Evolutionary conservation across 352 stramenopile species (phyloP), one percentile per base, ranked within the genome.

Genomic region (Globisporangium carolinianum): DNA sequence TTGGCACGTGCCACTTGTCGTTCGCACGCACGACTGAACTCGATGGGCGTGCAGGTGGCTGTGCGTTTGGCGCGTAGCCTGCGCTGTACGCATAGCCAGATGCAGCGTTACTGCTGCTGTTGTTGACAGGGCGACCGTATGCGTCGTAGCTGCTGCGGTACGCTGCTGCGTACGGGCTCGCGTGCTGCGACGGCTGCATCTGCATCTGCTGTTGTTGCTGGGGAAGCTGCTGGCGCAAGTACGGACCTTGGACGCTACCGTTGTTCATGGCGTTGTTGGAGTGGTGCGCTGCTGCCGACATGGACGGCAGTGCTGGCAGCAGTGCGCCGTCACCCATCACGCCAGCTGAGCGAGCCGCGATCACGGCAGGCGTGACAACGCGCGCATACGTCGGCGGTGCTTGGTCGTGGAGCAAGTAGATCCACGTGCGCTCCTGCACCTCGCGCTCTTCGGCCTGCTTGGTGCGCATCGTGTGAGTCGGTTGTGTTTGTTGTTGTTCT

Each of bases 341-440:
- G 47, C 52, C 52, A 5, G 51, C 32, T 15, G 58, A 58, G 39
- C 58, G 58, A 46, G 53, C 53, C 1, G 60, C 60, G 15, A 66
- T 53, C 35, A 66, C 54, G 6, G 60, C 58, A 4, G 58, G 58
- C 15, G 58, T 64, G 37, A 64, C 58, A 52, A 55, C 15, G 15
- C 52, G 52, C 46, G 51, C 37, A 38, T 39, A 37, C 8, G 51
- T 60, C 24, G 64, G 50, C 17, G 53, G 59, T 18, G 60, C 39
- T 36, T 61, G 47, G 47, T 71, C 63, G 55, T 62, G 38, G 9
- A 57, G 58, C 56, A 67, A 10, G 57, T 60, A 64, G 51, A 67
- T 64, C 56, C 56, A 64, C 62, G 54, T 47, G 63, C 58, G 39
- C 49, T 63, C 49, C 51, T 54, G 39, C 37, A 65, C 47, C 24